Evolutionary conservation across 2,329 filamentous ascomycete species (phyloP), one percentile per base, ranked within the genome.

Genomic region (Talaromyces sp.): DNA sequence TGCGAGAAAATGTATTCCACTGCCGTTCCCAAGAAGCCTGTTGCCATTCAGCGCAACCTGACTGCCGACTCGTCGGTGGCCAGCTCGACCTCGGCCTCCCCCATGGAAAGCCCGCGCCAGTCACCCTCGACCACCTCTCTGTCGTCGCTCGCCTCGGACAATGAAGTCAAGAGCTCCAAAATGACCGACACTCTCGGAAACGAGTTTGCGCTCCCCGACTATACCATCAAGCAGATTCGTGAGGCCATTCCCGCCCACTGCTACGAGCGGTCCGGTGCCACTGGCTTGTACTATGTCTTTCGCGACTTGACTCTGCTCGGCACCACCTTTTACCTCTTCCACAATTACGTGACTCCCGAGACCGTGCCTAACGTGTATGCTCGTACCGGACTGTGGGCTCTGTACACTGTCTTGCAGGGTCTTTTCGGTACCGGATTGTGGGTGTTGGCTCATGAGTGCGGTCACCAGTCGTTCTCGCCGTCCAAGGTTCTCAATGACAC

Each of bases 191-290:
- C 92, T 13, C 95, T 96, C 76, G 95, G 95, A 78, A 96, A 98
- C 78, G 85, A 92, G 72, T 99, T 99, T 82, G 83, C 91, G 77
- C 84, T 96, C 61, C 95, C 95, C 68, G 89, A 98, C 79, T 99
- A 90, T 82, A 96, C 92, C 74, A 96, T 99, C 84, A 96, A 96
- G 84, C 86, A 99, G 74, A 93, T 99, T 74, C 89, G 92, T 72
- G 90, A 96, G 80, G 95, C 95, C 75, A 99, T 99, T 69, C 95
- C 95, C 66, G 92, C 93, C 79, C 95, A 97, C 84, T 99, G 95
- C 85, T 98, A 90, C 78, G 84, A 97, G 82, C 89, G 95, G 64
- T 96, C 91, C 54, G 90, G 85, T 64, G 75, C 86, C 66, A 86
- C 81, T 67, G 89, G 93, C 67, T 82, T 97, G 73, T 80, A 75